A percentile compares a stretch with the other conserved stretches of the same genome.
phyloP scores from a whole-genome alignment of 2,329 filamentous ascomycete species.

The Diaporthe longicolla region DNA sequence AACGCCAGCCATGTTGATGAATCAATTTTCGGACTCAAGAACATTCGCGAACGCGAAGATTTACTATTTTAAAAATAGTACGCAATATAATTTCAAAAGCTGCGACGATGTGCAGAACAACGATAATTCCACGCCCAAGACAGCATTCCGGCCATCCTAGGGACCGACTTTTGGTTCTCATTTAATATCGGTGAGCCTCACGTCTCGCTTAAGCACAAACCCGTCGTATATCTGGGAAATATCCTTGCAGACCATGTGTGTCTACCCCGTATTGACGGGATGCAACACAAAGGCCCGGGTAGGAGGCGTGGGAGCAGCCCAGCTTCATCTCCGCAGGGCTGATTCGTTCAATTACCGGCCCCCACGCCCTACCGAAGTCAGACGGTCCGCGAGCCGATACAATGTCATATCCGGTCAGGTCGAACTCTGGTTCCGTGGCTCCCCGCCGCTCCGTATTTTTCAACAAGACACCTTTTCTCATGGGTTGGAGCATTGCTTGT shows the following conservation, averaged over 20 bases:
- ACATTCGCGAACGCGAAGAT: not conserved
- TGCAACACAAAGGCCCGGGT: not conserved
- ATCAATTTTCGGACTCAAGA: too few relatives aligned
- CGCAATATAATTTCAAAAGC: not conserved
- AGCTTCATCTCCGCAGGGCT: constrained; percentile 15
- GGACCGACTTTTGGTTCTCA: too few relatives aligned
- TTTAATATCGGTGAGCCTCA: not conserved
- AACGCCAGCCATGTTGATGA: not conserved
- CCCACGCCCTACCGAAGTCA: constrained; percentile 5
- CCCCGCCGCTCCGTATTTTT: constrained; percentile 2
- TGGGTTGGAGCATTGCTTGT: not conserved
- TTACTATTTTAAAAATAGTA: too few relatives aligned
- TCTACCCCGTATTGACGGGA: not conserved
- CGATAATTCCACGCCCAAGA: not conserved
- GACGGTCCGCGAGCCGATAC: constrained; percentile 23
- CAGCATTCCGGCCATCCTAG: not conserved
- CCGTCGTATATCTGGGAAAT: not conserved
- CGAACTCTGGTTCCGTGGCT: not conserved
- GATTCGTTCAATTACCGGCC: constrained; percentile 7
- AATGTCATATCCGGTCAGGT: constrained; percentile 4
- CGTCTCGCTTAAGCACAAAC: not conserved
- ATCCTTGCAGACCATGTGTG: not conserved
- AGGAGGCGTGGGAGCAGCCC: not conserved
- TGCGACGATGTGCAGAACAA: not conserved
- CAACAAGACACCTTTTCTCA: not conserved